These are phyloP conservation scores for Heritiera fomes DNA, from an alignment of 345 rosid species.

Conservation along the genomic window DNA sequence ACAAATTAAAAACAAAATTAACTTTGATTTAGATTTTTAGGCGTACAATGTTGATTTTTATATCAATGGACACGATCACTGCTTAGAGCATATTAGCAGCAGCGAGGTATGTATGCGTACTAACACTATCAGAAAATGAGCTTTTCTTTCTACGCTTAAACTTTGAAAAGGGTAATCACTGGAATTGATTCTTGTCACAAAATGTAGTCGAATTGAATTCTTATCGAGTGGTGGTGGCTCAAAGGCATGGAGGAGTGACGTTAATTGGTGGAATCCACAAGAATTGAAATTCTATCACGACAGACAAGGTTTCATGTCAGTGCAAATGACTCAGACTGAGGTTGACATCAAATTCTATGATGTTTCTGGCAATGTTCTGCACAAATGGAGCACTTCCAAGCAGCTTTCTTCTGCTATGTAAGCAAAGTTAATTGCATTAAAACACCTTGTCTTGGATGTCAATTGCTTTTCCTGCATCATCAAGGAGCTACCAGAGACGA, in stretches of 20 bases:
- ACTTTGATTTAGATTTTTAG: constrained; percentile 27
- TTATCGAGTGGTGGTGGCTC: constrained; percentile 86
- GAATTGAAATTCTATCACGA: constrained; percentile 66
- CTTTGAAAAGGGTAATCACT: not conserved
- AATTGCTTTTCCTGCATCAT: not conserved
- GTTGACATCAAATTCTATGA: constrained; percentile 46
- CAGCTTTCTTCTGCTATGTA: not conserved
- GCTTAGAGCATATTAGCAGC: constrained; percentile 75
- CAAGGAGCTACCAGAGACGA: not conserved
- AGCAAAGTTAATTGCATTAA: no score
- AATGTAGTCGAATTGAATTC: constrained; percentile 44
- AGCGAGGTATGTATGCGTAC: constrained; percentile 30
- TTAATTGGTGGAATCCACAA: constrained; percentile 44
- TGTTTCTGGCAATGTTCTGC: constrained; percentile 54
- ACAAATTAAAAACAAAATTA: not conserved
- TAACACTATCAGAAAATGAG: no score
- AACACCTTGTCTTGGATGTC: not conserved
- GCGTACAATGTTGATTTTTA: constrained; percentile 64
- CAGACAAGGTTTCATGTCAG: constrained; percentile 80
- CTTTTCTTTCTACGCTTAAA: not conserved
- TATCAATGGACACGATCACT: constrained; percentile 86
- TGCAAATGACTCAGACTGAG: constrained; percentile 37
- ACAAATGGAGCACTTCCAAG: constrained; percentile 43
- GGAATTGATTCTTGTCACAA: not conserved
- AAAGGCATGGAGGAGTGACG: constrained; percentile 75